A percentile compares a stretch with the other conserved stretches of the same genome.
Evolutionary conservation across 2,329 filamentous ascomycete species (phyloP).

Genomic region (Xylariomycetidae sp.): DNA sequence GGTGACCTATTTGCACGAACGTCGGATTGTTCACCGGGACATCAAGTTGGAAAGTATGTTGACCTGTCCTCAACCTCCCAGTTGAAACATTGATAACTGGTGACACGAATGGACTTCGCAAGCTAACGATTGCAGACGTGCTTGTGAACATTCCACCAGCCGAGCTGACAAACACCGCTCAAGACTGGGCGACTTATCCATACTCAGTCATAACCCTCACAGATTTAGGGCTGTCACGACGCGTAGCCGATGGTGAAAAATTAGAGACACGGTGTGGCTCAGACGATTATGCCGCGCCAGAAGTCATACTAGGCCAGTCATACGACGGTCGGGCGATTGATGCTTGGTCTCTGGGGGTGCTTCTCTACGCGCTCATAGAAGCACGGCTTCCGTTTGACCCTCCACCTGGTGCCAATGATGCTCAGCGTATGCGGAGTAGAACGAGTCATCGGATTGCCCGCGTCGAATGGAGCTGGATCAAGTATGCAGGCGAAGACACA

Average conservation of each 20-base stretch:
- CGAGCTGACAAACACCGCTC: conserved; percentile 58
- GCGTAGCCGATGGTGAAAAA: conserved; percentile 79
- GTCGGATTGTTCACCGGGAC: conserved; percentile 89
- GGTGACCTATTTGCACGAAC: conserved; percentile 76
- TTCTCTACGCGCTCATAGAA: conserved; percentile 91
- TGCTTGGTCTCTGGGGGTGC: conserved; percentile 90
- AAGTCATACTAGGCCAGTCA: conserved; percentile 90
- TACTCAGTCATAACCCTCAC: conserved; percentile 83
- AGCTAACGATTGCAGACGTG: too few relatives aligned
- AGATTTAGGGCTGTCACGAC: conserved; percentile 83
- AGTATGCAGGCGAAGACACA: conserved; percentile 77
- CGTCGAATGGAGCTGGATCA: conserved; percentile 92
- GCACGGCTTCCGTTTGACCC: conserved; percentile 91
- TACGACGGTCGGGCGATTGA: conserved; percentile 92
- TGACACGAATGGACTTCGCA: too few relatives aligned
- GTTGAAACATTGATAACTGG: too few relatives aligned
- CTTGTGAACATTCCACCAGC: conserved; percentile 76
- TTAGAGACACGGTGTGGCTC: conserved; percentile 93
- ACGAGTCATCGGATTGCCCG: conserved; percentile 93
- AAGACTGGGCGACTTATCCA: conserved; percentile 71
- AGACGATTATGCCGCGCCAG: conserved; percentile 94
- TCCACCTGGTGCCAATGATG: conserved; percentile 72
- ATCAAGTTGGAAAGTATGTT: conserved; percentile 90
- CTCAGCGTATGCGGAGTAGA: conserved; percentile 69
- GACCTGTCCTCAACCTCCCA: conserved; percentile 8